Conservation (phyloP, 139 green algal species). For the Choricystis sp. region DNA sequence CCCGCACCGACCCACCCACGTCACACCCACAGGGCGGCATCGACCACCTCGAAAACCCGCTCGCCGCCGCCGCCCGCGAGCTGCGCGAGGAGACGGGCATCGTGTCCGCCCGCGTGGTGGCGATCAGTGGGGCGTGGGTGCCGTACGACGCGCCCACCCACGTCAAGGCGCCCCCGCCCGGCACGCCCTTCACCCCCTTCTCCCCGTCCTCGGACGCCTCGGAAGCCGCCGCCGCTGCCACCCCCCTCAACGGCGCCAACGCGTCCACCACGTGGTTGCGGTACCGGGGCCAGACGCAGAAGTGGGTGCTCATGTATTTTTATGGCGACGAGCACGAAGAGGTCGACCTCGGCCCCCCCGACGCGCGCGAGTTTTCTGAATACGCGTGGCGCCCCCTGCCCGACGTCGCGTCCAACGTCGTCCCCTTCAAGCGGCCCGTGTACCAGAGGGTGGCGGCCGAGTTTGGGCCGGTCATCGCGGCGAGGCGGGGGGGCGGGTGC, state of each 20-base stretch:
- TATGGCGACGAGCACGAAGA: conserved; percentile 21
- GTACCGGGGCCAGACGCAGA: conserved; percentile 32
- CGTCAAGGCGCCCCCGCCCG: conserved; percentile 2
- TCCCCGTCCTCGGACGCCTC: not conserved
- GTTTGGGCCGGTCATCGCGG: conserved; percentile 16
- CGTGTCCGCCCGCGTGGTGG: conserved; percentile 12
- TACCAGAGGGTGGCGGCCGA: conserved; percentile 13
- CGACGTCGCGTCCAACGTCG: conserved; percentile 14
- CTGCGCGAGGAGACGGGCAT: conserved; percentile 36
- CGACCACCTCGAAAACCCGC: conserved; percentile 20
- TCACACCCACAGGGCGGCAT: conserved; percentile 18
- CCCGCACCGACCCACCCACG: not conserved
- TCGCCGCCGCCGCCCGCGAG: conserved; percentile 19
- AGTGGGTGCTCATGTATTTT: conserved; percentile 29
- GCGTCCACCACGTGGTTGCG: not conserved
- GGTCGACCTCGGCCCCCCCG: conserved; percentile 18
- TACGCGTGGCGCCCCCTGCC: conserved; percentile 22
- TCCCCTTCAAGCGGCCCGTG: conserved; percentile 24
- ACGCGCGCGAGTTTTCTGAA: conserved; percentile 27
- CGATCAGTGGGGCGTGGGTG: conserved; percentile 21
- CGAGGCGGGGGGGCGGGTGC: not conserved
- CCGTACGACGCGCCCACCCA: conserved; percentile 26
- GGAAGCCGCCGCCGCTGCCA: not conserved
- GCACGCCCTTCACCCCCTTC: not conserved
- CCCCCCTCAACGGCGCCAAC: not conserved